These are phyloP conservation scores for Sporothrix protearum DNA, from an alignment of 2,329 filamentous ascomycete species.

Conservation along the genomic window DNA sequence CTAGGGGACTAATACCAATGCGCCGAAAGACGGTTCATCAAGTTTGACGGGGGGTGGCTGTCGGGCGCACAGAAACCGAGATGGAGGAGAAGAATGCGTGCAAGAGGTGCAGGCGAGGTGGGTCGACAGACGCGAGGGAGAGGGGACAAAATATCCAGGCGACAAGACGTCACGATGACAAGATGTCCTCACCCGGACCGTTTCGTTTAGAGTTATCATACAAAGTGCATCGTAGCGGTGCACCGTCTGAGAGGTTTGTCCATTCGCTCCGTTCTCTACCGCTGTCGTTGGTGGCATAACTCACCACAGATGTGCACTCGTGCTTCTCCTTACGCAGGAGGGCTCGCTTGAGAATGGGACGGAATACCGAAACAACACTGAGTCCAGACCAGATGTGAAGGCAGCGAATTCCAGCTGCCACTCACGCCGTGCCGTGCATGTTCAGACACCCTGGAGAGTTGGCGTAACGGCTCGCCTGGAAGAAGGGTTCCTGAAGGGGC, in stretches of 20 bases:
- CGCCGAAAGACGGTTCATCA: background rate
- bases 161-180: background rate
- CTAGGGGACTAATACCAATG: background rate
- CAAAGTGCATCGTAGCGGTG: background rate
- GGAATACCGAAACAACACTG: background rate
- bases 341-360: background rate
- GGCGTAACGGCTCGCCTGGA: background rate
- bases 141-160: background rate
- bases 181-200: background rate
- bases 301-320: background rate
- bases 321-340: too few species aligned
- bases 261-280: background rate
- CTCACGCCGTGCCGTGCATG: background rate
- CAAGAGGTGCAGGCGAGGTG: background rate
- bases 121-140: background rate
- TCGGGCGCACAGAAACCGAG: background rate
- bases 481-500: background rate
- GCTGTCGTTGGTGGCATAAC: background rate
- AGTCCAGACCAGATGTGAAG: background rate
- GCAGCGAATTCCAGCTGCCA: background rate
- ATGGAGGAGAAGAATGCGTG: background rate
- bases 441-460: too few species aligned
- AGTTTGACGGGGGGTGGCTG: background rate
- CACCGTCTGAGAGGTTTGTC: background rate
- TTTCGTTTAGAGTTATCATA: background rate